Conservation (phyloP, 2,329 filamentous ascomycete species). For the Thyridium curvatum region DNA sequence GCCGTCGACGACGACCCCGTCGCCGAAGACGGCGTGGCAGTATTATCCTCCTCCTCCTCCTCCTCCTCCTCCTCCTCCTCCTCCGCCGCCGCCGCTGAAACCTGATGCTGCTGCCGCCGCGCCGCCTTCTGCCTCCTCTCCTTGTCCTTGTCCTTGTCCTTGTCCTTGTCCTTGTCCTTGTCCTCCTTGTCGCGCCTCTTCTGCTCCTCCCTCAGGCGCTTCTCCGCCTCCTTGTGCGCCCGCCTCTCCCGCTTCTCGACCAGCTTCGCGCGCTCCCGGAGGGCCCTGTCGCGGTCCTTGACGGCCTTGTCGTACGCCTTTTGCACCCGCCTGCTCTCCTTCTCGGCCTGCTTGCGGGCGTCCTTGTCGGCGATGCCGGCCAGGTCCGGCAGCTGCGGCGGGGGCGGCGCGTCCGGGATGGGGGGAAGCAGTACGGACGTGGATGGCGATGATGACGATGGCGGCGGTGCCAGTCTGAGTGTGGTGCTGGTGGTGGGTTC, state of each 20-base stretch:
- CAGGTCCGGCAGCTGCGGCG: slow-evolving; percentile 51
- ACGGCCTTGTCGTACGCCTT: slow-evolving; percentile 62
- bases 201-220: slow-evolving; percentile 19
- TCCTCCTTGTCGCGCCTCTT: slow-evolving; percentile 26
- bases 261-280: slow-evolving; percentile 57
- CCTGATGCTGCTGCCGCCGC: slow-evolving; percentile 16
- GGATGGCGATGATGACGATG: no score
- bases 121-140: slow-evolving; percentile 11
- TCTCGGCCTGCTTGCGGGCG: slow-evolving; percentile 61
- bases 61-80: slow-evolving; percentile 24
- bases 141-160: no score
- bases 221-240: slow-evolving; percentile 31
- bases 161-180: slow-evolving; percentile 24
- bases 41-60: slow-evolving; percentile 19
- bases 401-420: slow-evolving; percentile 43
- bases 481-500: no score
- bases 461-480: no score
- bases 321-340: slow-evolving; percentile 54
- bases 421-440: no score
- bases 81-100: not conserved
- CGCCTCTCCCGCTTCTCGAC: slow-evolving; percentile 47
- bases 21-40: no score
- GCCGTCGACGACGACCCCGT: no score
- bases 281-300: slow-evolving; percentile 58
- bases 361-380: slow-evolving; percentile 56